Conservation (phyloP, 192 early-diverging fungal genomes). For the Coemansia sp. region DNA sequence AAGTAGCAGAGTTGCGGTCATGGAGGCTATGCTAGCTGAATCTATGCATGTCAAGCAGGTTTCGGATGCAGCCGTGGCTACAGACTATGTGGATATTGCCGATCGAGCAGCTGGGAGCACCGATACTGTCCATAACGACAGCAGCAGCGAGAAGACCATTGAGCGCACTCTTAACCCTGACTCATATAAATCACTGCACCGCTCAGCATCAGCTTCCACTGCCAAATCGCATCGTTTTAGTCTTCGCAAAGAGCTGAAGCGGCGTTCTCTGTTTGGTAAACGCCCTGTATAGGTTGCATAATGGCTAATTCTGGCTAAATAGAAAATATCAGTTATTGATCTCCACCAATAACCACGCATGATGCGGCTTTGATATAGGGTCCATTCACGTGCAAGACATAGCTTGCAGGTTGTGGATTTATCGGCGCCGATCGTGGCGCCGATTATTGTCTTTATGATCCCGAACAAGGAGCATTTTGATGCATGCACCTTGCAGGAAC, state of each 20-base stretch:
- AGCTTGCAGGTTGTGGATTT: too few species aligned
- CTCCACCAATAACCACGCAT: too few species aligned
- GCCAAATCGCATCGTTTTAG: conserved; percentile 17
- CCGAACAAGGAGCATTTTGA: too few species aligned
- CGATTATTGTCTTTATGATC: too few species aligned
- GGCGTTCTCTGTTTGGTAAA: conserved; percentile 36
- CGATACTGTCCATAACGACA: neutral
- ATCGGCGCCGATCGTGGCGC: too few species aligned
- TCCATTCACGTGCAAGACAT: too few species aligned
- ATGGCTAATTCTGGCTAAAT: neutral
- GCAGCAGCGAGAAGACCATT: neutral
- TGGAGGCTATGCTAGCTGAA: too few species aligned
- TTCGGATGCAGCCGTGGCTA: conserved; percentile 3
- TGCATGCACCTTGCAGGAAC: too few species aligned
- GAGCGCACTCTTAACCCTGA: conserved; percentile 4
- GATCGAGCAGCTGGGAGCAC: neutral
- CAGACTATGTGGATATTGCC: neutral
- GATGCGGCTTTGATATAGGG: too few species aligned
- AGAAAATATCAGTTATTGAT: too few species aligned
- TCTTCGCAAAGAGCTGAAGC: conserved; percentile 30
- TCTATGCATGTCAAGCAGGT: too few species aligned
- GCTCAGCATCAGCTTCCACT: neutral
- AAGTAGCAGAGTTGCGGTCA: too few species aligned
- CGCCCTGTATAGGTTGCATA: conserved; percentile 6
- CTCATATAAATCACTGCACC: neutral